Conservation (phyloP, 768 basidiomycete species). For the Coprinellus micaceus region DNA sequence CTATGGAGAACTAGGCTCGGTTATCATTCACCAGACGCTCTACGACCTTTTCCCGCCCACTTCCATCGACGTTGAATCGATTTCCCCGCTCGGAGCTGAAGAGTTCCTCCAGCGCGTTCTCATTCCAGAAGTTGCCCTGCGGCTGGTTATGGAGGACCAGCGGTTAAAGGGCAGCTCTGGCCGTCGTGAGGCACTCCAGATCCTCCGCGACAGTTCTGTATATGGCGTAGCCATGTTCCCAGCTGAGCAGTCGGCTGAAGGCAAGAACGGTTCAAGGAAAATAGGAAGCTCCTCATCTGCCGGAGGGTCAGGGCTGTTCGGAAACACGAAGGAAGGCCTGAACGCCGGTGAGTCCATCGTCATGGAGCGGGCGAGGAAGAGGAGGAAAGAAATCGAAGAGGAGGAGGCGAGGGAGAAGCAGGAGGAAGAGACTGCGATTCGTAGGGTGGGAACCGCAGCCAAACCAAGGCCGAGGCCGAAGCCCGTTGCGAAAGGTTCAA, state of each 20-base stretch:
- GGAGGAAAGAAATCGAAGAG: conserved; percentile 47
- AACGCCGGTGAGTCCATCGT: conserved; percentile 49
- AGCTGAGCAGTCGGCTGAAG: conserved; percentile 37
- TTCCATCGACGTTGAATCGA: conserved; percentile 47
- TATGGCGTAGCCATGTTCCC: conserved; percentile 90
- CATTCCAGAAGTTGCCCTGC: conserved; percentile 83
- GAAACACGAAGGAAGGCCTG: conserved; percentile 27
- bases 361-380: conserved; percentile 51
- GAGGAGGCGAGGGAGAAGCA: conserved; percentile 29
- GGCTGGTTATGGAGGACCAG: conserved; percentile 80
- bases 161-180: conserved; percentile 36
- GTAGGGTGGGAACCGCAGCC: conserved; percentile 17
- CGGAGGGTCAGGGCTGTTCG: not conserved
- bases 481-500: conserved; percentile 21
- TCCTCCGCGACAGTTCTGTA: conserved; percentile 70
- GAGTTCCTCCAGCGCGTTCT: conserved; percentile 82
- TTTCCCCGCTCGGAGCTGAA: conserved; percentile 62
- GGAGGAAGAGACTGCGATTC: conserved; percentile 3
- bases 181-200: conserved; percentile 45
- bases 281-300: not conserved
- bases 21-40: conserved; percentile 76
- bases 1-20: conserved; percentile 82
- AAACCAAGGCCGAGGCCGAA: conserved; percentile 16
- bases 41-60: conserved; percentile 70
- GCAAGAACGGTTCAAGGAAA: conserved; percentile 31